Evolutionary conservation across 257 asterid genomes (phyloP), one percentile per base, ranked within the genome.

Genomic region (Phtheirospermum japonicum): DNA sequence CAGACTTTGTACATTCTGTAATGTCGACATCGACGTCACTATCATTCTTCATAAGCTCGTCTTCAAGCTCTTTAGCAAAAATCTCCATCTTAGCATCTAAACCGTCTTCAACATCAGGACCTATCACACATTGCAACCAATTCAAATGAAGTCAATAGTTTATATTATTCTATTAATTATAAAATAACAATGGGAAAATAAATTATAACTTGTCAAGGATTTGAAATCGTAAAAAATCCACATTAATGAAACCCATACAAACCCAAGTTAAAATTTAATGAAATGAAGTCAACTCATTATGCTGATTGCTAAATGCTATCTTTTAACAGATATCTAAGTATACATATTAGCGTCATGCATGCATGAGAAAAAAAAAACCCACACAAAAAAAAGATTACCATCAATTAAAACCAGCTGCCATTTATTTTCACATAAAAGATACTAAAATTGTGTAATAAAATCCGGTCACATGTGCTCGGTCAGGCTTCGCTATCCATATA

Each of bases 11-110:
- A 64, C 75, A 69, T 10, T 71, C 89, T 9, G 76, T 78, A 52
- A 80, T 69, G 68, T 80, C 63, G 45, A 79, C 84, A 33, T 78
- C 88, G 37, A 28, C 68, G 8, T 64, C 82, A 69, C 54, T 71
- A 45, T 23, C 28, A 3, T 68, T 63, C 26, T 28, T n/a, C 86
- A 80, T 67, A 68, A 70, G 79, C 71, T 75, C 77, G 6, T 79
- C 87, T 75, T 82, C 82, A 48, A 72, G 75, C 63, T 83, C 93
- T 76, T 70, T 60, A 30, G 77, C 85, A 32, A 66, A 69, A 61
- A 58, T 59, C 45, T 80, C 82, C 75, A 73, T 69, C 61, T 54
- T 51, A 46, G 68, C 71, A 63, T 73, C 80, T 28, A 73, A 48
- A 56, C 68, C 52, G 49, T 77, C 73, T 73, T 20, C 46, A 57